Evolutionary conservation across 306 rosid species (phyloP), one percentile per base, ranked within the genome.

Genomic region (Lithocarpus polystachyus): DNA sequence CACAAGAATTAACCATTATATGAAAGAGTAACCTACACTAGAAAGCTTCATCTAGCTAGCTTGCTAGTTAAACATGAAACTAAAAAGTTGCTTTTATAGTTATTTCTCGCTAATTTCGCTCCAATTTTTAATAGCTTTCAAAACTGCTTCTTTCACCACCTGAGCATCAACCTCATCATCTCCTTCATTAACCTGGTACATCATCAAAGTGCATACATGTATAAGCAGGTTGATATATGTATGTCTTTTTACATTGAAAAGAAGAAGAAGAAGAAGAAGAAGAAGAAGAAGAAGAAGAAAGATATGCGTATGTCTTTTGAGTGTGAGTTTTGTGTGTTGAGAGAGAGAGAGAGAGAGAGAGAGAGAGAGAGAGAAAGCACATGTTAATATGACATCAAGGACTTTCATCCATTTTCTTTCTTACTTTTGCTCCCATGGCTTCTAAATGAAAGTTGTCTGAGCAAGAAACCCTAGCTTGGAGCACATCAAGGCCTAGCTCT

Each of bases 381-480:
- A 53, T 8, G 72, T 26, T 28, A 60, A 59, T 59, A 23, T 20
- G 5, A 11, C 33, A 60, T 4, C 67, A 60, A 23, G 1, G 26
- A 60, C 67, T 23, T 60, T 24, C 67, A 14, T 55, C 37, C 35
- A 20, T 45, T 48, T 28, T 73, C 6, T 53, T 71, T 43, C 9
- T 78, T 89, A 89, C 90, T 77, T 75, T 84, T 78, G 79, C 73
- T 74, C 77, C 90, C 35, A 81, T 18, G 33, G 90, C 90, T 86
- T 91, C 91, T 75, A 91, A 71, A 69, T 53, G 81, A 51, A 89
- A 91, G 59, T 31, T 83, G 53, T 81, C 72, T 1, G 77, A 83
- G 82, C 90, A 89, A 73, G 96, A 91, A 87, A 87, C 89, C 93
- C 96, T 86, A 87, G 96, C 91, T 13, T 89, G 89, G 26, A 79